A percentile compares a stretch with the other conserved stretches of the same genome.
Conservation (phyloP, 169 alveolate species). For the Pseudocohnilembus persalinus region DNA sequence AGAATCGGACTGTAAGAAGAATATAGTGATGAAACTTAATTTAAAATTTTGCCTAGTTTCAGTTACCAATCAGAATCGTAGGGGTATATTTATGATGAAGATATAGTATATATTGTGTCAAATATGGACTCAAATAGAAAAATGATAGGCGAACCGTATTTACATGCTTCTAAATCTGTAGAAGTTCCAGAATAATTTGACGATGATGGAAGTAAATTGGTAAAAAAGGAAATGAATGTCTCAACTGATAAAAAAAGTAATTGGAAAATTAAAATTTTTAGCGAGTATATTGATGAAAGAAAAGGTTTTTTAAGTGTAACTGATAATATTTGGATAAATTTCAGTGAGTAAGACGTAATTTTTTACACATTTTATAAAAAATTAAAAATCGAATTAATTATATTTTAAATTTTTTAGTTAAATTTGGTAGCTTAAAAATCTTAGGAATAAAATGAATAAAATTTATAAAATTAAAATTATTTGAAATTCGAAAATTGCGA, state of each 20-base stretch:
- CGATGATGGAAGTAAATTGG: background rate
- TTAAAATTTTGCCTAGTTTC: constrained; percentile 31
- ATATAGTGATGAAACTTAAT: constrained; percentile 41
- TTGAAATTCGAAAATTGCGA: constrained; percentile 35
- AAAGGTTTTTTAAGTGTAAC: constrained; percentile 33
- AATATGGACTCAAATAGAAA: constrained; percentile 30
- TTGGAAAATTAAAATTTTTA: constrained; percentile 40
- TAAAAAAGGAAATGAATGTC: constrained; percentile 39
- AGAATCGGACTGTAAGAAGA: constrained; percentile 29
- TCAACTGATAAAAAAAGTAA: constrained; percentile 42
- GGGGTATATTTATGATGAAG: constrained; percentile 43
- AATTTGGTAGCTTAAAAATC: constrained; percentile 32
- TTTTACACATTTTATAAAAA: background rate
- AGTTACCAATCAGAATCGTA: constrained; percentile 38
- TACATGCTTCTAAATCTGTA: constrained; percentile 40
- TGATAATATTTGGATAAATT: constrained; percentile 43
- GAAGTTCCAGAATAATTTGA: constrained; percentile 11
- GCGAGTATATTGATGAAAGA: constrained; percentile 41
- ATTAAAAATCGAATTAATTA: too few species aligned
- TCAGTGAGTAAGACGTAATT: constrained; percentile 42
- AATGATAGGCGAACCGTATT: constrained; percentile 43
- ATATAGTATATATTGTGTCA: constrained; percentile 35
- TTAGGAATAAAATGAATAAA: constrained; percentile 2
- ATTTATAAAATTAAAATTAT: background rate
- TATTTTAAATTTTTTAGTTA: constrained; percentile 3